These are phyloP conservation scores for Lentinula lateritia DNA, from an alignment of 768 basidiomycete species.

Conservation along the genomic window DNA sequence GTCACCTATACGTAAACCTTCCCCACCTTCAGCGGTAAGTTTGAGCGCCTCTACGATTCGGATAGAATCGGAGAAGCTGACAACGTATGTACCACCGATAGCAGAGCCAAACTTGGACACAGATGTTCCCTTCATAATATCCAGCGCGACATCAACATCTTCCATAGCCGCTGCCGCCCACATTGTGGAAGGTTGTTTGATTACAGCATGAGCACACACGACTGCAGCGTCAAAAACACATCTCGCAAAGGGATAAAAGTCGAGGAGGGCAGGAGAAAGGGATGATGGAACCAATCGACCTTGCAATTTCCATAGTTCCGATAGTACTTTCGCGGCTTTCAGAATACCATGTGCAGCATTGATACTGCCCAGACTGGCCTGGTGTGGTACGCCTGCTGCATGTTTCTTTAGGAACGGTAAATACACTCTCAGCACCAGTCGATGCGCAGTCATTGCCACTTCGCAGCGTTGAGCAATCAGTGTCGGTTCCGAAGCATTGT, in stretches of 20 bases:
- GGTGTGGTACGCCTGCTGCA: constrained; percentile 22
- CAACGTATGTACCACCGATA: constrained; percentile 22
- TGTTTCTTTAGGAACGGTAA: constrained; percentile 52
- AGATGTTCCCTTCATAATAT: constrained; percentile 30
- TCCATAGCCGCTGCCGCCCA: constrained; percentile 44
- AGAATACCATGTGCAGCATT: constrained; percentile 65
- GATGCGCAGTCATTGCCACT: constrained; percentile 53
- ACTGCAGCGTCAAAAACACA: constrained; percentile 64
- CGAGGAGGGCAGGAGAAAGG: constrained; percentile 39
- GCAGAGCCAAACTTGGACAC: constrained; percentile 20
- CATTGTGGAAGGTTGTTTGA: constrained; percentile 44
- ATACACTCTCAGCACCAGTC: constrained; percentile 59
- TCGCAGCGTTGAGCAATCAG: constrained; percentile 53
- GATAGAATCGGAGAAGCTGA: constrained; percentile 28
- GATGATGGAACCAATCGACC: constrained; percentile 1
- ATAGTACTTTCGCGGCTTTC: constrained; percentile 40
- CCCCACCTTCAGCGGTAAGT: background rate
- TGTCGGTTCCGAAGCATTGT: constrained; percentile 21
- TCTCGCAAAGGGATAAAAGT: constrained; percentile 55
- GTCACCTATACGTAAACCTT: constrained; percentile 4
- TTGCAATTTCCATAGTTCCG: constrained; percentile 30
- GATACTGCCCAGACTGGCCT: constrained; percentile 52
- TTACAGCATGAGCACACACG: constrained; percentile 56
- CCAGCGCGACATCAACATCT: constrained; percentile 37
- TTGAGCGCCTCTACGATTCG: constrained; percentile 5